phyloP scores from a whole-genome alignment of 352 stramenopile genomes.

The Pilasporangium apinafurcum region DNA sequence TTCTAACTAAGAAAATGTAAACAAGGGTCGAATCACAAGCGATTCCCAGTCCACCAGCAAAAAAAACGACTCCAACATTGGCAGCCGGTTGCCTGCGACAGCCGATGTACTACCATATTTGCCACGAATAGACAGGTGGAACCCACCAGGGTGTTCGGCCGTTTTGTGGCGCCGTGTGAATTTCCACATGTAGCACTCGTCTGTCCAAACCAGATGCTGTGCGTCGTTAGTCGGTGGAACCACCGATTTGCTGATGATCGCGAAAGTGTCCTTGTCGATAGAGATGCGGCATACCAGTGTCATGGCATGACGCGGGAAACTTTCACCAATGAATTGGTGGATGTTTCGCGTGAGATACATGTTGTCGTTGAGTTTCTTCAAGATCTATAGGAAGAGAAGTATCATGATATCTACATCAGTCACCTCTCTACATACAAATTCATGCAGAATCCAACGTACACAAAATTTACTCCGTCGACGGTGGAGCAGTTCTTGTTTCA shows the following conservation, averaged over 20 bases:
- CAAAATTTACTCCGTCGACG: conserved; percentile 78
- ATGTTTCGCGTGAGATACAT: conserved; percentile 85
- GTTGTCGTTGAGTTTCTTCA: conserved; percentile 82
- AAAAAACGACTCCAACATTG: conserved; percentile 83
- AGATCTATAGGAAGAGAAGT: conserved; percentile 30
- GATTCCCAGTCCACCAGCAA: conserved; percentile 83
- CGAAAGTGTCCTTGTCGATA: conserved; percentile 78
- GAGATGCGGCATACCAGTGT: conserved; percentile 76
- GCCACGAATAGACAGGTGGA: conserved; percentile 67
- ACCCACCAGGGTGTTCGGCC: conserved; percentile 54
- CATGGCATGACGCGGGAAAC: conserved; percentile 80
- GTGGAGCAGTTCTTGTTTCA: conserved; percentile 62
- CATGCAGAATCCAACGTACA: conserved; percentile 34
- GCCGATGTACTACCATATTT: conserved; percentile 82
- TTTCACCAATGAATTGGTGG: conserved; percentile 84
- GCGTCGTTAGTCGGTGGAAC: conserved; percentile 71
- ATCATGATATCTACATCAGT: not conserved
- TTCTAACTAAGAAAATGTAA: conserved; percentile 48
- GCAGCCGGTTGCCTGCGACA: conserved; percentile 72
- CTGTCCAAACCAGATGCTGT: conserved; percentile 83
- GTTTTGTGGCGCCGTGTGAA: conserved; percentile 48
- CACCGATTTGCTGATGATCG: conserved; percentile 79
- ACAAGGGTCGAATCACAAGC: conserved; percentile 73
- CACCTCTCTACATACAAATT: not conserved
- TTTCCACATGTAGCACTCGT: conserved; percentile 85